Evolutionary conservation across 2,329 filamentous ascomycete species (phyloP).

Genomic region (Microascus cirrosus): DNA sequence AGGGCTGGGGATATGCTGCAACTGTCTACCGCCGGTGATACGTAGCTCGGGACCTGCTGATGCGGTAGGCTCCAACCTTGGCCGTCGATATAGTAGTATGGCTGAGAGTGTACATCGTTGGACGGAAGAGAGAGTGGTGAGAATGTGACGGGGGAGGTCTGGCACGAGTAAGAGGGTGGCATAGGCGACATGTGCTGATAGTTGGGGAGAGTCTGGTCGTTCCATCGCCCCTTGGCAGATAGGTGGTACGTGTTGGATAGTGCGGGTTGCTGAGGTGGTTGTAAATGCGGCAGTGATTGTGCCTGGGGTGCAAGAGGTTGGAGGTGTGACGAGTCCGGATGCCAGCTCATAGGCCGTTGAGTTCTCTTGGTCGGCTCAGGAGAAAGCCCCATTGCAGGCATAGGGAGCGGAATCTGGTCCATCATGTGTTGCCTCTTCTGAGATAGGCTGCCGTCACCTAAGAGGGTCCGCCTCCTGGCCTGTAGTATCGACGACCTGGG

Average conservation of each 20-base stretch:
- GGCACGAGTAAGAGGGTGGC: conserved; percentile 43
- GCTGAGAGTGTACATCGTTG: conserved; percentile 21
- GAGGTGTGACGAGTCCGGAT: conserved; percentile 45
- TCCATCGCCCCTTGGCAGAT: conserved; percentile 19
- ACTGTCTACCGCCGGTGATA: conserved; percentile 8
- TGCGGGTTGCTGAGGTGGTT: conserved; percentile 24
- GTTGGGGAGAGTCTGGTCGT: conserved; percentile 26
- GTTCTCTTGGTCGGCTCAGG: conserved; percentile 16
- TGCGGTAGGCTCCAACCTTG: conserved; percentile 19
- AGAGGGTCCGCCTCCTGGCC: conserved; percentile 43
- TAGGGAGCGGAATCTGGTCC: conserved; percentile 20
- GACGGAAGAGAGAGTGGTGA: conserved; percentile 42
- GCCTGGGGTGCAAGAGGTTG: conserved; percentile 14
- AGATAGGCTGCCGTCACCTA: conserved; percentile 30
- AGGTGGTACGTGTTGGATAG: conserved; percentile 25
- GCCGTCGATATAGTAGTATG: conserved; percentile 25
- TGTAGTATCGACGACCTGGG: conserved; percentile 41
- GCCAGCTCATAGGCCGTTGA: conserved; percentile 63
- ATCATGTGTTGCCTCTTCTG: conserved; percentile 32
- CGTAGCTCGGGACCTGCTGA: conserved; percentile 17
- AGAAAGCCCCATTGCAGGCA: neutral
- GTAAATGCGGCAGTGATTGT: conserved; percentile 14
- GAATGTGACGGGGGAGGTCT: conserved; percentile 43
- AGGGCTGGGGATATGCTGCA: conserved; percentile 6
- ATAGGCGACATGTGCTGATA: conserved; percentile 38